phyloP scores from a whole-genome alignment of 2,329 filamentous ascomycete species.

The Pseudopyrenochaeta lycopersici region DNA sequence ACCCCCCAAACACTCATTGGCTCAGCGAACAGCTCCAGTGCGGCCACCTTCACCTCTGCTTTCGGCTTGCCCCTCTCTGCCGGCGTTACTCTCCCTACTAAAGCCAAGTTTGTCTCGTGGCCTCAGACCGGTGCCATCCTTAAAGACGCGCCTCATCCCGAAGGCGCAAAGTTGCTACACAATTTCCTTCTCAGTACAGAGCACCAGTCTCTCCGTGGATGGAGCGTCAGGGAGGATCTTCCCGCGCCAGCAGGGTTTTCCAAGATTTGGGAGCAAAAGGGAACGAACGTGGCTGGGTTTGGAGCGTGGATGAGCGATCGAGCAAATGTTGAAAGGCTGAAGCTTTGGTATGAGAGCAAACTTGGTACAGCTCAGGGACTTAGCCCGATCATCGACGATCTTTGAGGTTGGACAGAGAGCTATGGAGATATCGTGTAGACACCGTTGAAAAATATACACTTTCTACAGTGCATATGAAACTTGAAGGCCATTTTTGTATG shows the following conservation, averaged over 20 bases:
- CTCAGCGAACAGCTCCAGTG: slow-evolving; percentile 29
- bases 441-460: no score
- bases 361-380: slow-evolving; percentile 56
- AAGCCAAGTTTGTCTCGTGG: slow-evolving; percentile 58
- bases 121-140: slow-evolving; percentile 60
- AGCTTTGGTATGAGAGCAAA: slow-evolving; percentile 54
- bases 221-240: slow-evolving; percentile 50
- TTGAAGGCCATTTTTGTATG: no score
- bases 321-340: slow-evolving; percentile 52
- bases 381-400: slow-evolving; percentile 46
- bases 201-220: slow-evolving; percentile 45
- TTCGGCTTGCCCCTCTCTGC: neutral
- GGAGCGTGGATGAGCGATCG: slow-evolving; percentile 55
- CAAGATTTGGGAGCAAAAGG: slow-evolving; percentile 38
- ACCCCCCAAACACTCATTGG: slow-evolving; percentile 53
- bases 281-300: slow-evolving; percentile 53
- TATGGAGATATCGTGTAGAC: no score
- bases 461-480: no score
- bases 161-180: slow-evolving; percentile 62
- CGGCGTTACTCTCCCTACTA: slow-evolving; percentile 37
- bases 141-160: slow-evolving; percentile 59
- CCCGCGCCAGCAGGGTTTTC: slow-evolving; percentile 36
- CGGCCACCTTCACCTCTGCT: slow-evolving; percentile 25
- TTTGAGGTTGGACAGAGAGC: slow-evolving; percentile 14
- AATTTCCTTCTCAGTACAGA: slow-evolving; percentile 58